Percentiles rank a stretch among this genome's conserved stretches.
Evolutionary conservation across 768 basidiomycete genomes (phyloP).

Genomic region (Boletus coccyginus): DNA sequence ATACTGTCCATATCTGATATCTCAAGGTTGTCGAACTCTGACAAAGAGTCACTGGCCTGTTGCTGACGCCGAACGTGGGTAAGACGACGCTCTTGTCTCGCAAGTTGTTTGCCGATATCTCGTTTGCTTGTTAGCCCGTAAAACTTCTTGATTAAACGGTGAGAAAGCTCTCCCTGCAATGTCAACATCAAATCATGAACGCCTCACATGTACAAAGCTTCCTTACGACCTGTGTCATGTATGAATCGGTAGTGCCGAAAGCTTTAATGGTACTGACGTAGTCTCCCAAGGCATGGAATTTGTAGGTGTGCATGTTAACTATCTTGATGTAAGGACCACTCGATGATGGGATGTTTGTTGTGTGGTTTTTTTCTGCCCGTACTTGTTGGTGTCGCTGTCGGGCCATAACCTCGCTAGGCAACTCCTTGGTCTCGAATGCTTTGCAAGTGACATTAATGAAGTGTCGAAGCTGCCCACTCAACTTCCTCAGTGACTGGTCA

Average conservation of each 20-base stretch:
- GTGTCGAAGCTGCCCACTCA: neutral
- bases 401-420: neutral
- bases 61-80: neutral
- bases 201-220: neutral
- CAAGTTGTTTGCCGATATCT: neutral
- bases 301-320: neutral
- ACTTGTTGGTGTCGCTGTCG: neutral
- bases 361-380: neutral
- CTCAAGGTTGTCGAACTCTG: neutral
- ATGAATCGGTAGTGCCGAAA: neutral
- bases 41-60: neutral
- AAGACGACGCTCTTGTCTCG: neutral
- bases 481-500: neutral
- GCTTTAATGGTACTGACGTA: neutral
- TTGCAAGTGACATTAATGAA: neutral
- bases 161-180: neutral
- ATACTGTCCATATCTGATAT: neutral
- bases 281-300: neutral
- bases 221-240: neutral
- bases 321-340: neutral
- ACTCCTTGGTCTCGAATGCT: neutral
- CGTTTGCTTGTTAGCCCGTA: neutral
- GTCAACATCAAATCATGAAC: neutral
- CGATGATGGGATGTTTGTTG: neutral
- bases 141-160: neutral